A percentile compares a stretch with the other conserved stretches of the same genome.
Evolutionary conservation across 75 land plant species (phyloP).

Genomic region (Pinus albicaulis): DNA sequence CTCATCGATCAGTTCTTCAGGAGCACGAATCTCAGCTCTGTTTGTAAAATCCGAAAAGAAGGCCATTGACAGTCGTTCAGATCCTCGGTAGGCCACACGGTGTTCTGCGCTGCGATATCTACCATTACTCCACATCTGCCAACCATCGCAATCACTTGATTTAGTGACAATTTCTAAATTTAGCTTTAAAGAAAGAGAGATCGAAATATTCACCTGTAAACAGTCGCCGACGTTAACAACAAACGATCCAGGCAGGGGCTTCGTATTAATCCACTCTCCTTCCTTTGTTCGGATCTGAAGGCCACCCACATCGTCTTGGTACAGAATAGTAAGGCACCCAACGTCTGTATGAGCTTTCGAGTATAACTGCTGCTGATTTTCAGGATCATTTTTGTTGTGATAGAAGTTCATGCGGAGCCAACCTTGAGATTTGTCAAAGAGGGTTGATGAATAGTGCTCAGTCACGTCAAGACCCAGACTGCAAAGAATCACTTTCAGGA

Average conservation of each 20-base stretch:
- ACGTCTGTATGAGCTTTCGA: constrained; percentile 58
- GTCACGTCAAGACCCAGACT: constrained; percentile 27
- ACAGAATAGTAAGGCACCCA: constrained; percentile 52
- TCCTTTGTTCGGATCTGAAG: constrained; percentile 33
- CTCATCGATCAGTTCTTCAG: neutral
- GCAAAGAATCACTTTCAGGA: constrained; percentile 18
- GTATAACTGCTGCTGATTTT: neutral
- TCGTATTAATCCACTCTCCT: constrained; percentile 56
- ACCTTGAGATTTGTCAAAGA: constrained; percentile 43
- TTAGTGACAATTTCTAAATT: neutral
- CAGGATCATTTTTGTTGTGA: constrained; percentile 14
- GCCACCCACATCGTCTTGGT: neutral
- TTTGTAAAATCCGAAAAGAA: neutral
- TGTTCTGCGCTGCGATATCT: constrained; percentile 16
- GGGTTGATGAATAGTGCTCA: constrained; percentile 23
- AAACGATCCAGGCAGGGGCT: constrained; percentile 39
- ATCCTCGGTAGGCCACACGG: constrained; percentile 11
- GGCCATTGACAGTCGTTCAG: constrained; percentile 5
- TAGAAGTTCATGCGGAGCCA: constrained; percentile 44
- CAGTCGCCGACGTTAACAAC: constrained; percentile 67
- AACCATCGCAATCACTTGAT: neutral
- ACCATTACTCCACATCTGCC: constrained; percentile 28
- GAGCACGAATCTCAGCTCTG: neutral
- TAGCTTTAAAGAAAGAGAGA: neutral
- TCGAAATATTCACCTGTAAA: constrained; percentile 26